Base-by-base conservation (phyloP, 345 rosid genomes). In the Dipteronia sinensis region DNA sequence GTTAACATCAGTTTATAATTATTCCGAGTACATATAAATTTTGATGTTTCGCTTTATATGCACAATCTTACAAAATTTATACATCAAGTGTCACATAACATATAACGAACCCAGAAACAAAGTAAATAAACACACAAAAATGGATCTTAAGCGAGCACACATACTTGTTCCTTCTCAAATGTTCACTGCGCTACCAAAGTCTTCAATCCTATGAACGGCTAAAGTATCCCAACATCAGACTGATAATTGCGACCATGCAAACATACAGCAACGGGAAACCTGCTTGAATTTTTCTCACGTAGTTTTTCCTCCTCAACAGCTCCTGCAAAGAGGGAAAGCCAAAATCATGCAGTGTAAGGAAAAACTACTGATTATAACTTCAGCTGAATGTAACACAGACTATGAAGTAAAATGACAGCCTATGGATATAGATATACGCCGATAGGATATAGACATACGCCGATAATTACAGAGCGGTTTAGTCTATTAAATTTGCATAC, bases 201-300 rank as follows among this genome's bases (percentile, higher is more conserved):
- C 42, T 56, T 25, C 58, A 72, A 10, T 19, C 20, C 82, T 83
- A 83, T 23, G 72, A 58, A 72, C 71, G 86, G 77, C 74, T 73
- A 15, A 77, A 46, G 80, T 84, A 87, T 59, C 90, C 89, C 12
- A 80, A 2, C 0, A 46, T 82, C 75, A 89, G 65, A 65, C 89
- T 64, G 68, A 84, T 75, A 0, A 87, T 23, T 22, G 86, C 83
- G 4, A 86, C 90, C 80, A 59, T 55, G 63, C 81, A 86, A 64
- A 87, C 87, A 71, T 81, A 89, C 5, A 87, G 74, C 51, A 87
- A 71, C 2, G 92, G 90, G 69, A 86, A 89, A 42, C 90, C 89
- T 38, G 71, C 84, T 59, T 79, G 85, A 55, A 77, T 38, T 76
- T 65, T 88, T 81, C 74, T 79, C 3, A 12, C 34, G 0, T 6